Conservation (phyloP, 108 stramenopile genomes). For the Skeletonema menzelii region DNA sequence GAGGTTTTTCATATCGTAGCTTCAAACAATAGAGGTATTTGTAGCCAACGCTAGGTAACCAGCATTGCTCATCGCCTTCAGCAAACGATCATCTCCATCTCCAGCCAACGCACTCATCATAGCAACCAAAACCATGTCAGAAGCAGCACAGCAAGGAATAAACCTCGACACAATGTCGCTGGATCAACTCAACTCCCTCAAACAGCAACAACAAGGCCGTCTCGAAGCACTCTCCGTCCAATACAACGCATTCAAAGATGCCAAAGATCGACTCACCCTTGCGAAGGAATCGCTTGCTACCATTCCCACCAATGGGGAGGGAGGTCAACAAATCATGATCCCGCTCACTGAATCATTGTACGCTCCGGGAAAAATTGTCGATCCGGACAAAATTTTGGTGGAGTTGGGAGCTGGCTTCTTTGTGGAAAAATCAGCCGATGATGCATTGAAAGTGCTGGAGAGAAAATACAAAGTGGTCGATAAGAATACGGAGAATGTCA, state of each 20-base stretch:
- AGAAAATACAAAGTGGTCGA: constrained; percentile 77
- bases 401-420: constrained; percentile 91
- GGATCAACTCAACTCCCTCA: constrained; percentile 79
- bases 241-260: constrained; percentile 75
- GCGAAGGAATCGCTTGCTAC: constrained; percentile 56
- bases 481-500: constrained; percentile 81
- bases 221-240: constrained; percentile 67
- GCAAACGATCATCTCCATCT: not conserved
- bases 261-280: constrained; percentile 68
- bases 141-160: constrained; percentile 24
- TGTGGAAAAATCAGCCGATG: constrained; percentile 67
- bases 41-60: no score
- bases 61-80: not conserved
- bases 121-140: constrained; percentile 6
- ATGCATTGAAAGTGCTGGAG: constrained; percentile 70
- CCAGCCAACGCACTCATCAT: no score
- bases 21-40: no score
- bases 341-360: constrained; percentile 87
- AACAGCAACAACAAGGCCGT: constrained; percentile 75
- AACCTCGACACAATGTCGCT: constrained; percentile 79
- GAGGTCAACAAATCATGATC: constrained; percentile 72
- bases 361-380: constrained; percentile 81
- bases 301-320: constrained; percentile 23
- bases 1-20: no score
- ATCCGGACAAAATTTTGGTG: constrained; percentile 72